Evolutionary conservation across 805 yeast species (phyloP), one percentile per base, ranked within the genome.

Genomic region (Grigorovia humatica): DNA sequence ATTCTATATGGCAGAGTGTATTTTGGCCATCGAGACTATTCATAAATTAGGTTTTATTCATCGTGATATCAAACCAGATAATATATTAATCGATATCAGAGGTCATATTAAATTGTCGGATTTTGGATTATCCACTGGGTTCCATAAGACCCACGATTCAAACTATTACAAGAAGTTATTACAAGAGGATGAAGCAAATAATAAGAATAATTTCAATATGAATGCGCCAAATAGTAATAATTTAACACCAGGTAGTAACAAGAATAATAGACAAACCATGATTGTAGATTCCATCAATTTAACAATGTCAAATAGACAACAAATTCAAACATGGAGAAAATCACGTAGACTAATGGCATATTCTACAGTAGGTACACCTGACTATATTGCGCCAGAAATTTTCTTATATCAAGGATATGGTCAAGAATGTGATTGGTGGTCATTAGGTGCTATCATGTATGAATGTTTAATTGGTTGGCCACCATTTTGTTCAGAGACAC

Each of bases 351-450:
- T 89, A 51, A 88, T 90, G 96, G 96, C 96, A 1, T 89, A 89
- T 64, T 88, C 96, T 8, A 90, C 97, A 0, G 97, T 89, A 32
- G 97, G 97, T 46, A 89, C 97, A 0, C 97, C 97, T 0, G 96
- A 89, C 67, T 89, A 89, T 66, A 89, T 89, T 68, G 96, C 96
- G 0, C 97, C 97, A 0, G 97, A 89, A 66, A 90, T 89, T 54
- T 89, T 89, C 61, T 74, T 88, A 47, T 88, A 88, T 60, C 93
- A 89, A 71, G 97, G 97, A 5, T 89, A 89, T 68, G 96, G 96
- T 12, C 96, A 88, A 70, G 96, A 89, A 65, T 89, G 97, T 70
- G 97, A 89, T 68, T 89, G 97, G 97, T 89, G 97, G 97, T 85
- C 95, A 9, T 70, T 89, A 46, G 97, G 97, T 32, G 96, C 96